Conservation (phyloP, 2,329 filamentous ascomycete species). For the Fusarium citri region DNA sequence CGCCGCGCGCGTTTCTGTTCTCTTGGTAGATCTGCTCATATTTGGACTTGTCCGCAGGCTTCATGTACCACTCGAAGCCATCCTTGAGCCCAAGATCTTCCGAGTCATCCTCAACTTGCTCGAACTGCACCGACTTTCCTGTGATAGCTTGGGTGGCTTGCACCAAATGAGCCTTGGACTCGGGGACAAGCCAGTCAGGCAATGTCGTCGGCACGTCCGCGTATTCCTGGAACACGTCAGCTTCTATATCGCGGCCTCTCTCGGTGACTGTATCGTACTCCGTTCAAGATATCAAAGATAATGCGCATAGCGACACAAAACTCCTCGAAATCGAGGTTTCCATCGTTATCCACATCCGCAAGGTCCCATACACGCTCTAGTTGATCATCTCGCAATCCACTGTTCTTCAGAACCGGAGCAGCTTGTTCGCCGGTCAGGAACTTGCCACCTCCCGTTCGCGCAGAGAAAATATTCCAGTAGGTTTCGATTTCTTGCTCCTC, state of each 20-base stretch:
- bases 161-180: conserved; percentile 91
- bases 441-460: conserved; percentile 69
- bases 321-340: conserved; percentile 98
- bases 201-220: conserved; percentile 85
- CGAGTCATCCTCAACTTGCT: conserved; percentile 83
- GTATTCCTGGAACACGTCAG: conserved; percentile 73
- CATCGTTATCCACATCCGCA: conserved; percentile 96
- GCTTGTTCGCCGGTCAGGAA: conserved; percentile 71
- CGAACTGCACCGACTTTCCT: conserved; percentile 83
- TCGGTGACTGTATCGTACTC: conserved; percentile 63
- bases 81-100: conserved; percentile 89
- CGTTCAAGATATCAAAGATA: conserved; percentile 97
- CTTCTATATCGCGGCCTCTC: conserved; percentile 10
- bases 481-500: conserved; percentile 72
- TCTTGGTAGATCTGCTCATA: conserved; percentile 98
- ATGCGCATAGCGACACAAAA: conserved; percentile 99
- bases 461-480: conserved; percentile 73
- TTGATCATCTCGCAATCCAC: conserved; percentile 74
- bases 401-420: conserved; percentile 72
- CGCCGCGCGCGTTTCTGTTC: conserved; percentile 87
- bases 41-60: conserved; percentile 86
- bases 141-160: conserved; percentile 84
- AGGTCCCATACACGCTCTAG: conserved; percentile 98
- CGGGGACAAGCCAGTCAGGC: conserved; percentile 96
- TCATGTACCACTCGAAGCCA: conserved; percentile 99